phyloP scores from a whole-genome alignment of 176 grass and related monocot species.

The Musa beccarii region DNA sequence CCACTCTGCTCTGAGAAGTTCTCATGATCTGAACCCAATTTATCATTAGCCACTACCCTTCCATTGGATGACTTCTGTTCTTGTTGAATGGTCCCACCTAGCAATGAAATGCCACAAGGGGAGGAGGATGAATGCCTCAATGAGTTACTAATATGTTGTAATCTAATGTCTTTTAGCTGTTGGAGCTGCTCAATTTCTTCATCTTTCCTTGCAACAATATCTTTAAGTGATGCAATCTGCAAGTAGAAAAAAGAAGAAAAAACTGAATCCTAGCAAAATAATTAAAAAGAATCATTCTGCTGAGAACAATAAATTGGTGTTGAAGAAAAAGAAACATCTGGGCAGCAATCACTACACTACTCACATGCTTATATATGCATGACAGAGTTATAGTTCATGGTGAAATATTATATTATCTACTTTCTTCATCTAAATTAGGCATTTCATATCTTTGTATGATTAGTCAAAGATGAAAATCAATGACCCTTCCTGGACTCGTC shows the following conservation, averaged over 20 bases:
- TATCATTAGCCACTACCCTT: conserved; percentile 29
- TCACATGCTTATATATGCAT: too few species aligned
- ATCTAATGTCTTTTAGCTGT: conserved; percentile 16
- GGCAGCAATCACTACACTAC: too few species aligned
- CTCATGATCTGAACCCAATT: conserved; percentile 32
- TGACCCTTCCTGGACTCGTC: too few species aligned
- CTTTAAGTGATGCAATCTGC: conserved; percentile 10
- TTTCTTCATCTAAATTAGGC: too few species aligned
- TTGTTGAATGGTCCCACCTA: conserved; percentile 37
- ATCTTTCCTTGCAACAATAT: neutral
- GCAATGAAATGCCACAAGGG: conserved; percentile 39
- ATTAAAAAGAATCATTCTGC: too few species aligned
- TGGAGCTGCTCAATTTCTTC: conserved; percentile 2
- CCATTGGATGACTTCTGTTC: conserved; percentile 25
- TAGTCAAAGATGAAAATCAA: too few species aligned
- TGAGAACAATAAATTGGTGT: too few species aligned
- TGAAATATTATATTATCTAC: too few species aligned
- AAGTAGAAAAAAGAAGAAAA: neutral
- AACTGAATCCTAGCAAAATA: neutral
- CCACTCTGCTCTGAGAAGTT: conserved; percentile 60
- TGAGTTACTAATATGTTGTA: conserved; percentile 23
- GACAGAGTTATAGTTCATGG: too few species aligned
- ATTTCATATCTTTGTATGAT: too few species aligned
- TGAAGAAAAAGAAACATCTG: too few species aligned
- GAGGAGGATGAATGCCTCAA: conserved; percentile 69